A percentile compares a stretch with the other conserved stretches of the same genome.
These are phyloP conservation scores for Tolypocladium endophyticum DNA, from an alignment of 2,329 filamentous ascomycete species.

Conservation along the genomic window DNA sequence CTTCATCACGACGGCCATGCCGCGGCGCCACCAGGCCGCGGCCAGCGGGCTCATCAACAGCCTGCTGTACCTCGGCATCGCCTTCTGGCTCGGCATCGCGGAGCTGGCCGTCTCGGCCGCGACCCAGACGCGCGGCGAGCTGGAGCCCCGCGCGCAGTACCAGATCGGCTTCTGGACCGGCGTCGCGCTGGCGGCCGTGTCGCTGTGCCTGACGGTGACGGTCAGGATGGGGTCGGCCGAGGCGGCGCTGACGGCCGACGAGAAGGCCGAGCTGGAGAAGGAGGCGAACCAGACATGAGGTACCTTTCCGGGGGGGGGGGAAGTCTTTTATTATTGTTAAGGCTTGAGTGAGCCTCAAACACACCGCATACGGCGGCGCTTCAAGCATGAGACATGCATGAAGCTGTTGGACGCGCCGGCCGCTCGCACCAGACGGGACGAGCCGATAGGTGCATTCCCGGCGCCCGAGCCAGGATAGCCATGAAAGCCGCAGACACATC, in stretches of 20 bases:
- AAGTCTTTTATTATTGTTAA: too few relatives aligned
- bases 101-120: slow-evolving; percentile 51
- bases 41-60: slow-evolving; percentile 64
- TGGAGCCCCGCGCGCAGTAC: slow-evolving; percentile 43
- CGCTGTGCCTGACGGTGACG: slow-evolving; percentile 43
- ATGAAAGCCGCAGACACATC: neutral
- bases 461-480: neutral
- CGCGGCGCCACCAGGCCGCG: slow-evolving; percentile 55
- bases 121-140: slow-evolving; percentile 12
- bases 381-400: neutral
- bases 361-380: neutral
- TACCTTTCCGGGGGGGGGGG: neutral
- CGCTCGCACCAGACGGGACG: neutral
- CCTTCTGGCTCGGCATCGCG: slow-evolving; percentile 59
- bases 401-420: neutral
- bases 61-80: slow-evolving; percentile 60
- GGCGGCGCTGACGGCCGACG: slow-evolving; percentile 47
- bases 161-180: slow-evolving; percentile 59
- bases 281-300: neutral
- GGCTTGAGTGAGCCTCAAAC: too few relatives aligned
- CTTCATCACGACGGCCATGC: slow-evolving; percentile 65
- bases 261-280: slow-evolving; percentile 27
- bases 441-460: neutral
- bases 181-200: slow-evolving; percentile 40
- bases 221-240: slow-evolving; percentile 44